Conservation (phyloP, 805 yeast species). For the Candida schatavii region DNA sequence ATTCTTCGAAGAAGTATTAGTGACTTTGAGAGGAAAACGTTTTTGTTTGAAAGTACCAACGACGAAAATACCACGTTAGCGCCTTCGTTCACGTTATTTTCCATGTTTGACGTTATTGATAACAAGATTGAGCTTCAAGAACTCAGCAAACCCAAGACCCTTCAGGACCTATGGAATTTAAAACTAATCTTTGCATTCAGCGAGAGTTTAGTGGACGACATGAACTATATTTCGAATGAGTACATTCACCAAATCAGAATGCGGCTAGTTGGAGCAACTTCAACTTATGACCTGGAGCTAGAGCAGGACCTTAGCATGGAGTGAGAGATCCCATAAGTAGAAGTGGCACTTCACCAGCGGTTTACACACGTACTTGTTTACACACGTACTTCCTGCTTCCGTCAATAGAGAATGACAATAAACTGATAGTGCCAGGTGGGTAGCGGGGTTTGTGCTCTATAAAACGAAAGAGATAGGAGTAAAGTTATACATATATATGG, state of each 20-base stretch:
- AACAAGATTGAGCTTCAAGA: conserved; percentile 49
- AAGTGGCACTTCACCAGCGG: too few species aligned
- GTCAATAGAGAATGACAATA: too few species aligned
- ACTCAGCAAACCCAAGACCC: conserved; percentile 40
- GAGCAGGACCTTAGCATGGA: too few species aligned
- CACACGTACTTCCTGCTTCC: too few species aligned
- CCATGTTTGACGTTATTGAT: conserved; percentile 48
- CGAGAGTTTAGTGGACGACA: conserved; percentile 27
- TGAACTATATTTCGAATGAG: background rate
- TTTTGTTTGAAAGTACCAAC: conserved; percentile 23
- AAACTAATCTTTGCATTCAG: conserved; percentile 59
- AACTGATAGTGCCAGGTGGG: too few species aligned
- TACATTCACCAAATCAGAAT: background rate
- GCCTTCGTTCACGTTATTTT: conserved; percentile 28
- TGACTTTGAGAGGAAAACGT: conserved; percentile 28
- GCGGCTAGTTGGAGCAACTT: background rate
- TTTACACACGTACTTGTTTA: too few species aligned
- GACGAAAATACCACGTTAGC: conserved; percentile 16
- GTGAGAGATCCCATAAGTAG: too few species aligned
- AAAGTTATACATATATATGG: too few species aligned
- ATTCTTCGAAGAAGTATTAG: conserved; percentile 19
- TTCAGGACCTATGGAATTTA: conserved; percentile 64
- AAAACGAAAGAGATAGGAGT: too few species aligned
- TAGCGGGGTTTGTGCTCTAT: too few species aligned
- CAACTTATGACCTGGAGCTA: too few species aligned